Conservation (phyloP, 1,284 basidiomycete species). For the Fomitiporia mediterranea region DNA sequence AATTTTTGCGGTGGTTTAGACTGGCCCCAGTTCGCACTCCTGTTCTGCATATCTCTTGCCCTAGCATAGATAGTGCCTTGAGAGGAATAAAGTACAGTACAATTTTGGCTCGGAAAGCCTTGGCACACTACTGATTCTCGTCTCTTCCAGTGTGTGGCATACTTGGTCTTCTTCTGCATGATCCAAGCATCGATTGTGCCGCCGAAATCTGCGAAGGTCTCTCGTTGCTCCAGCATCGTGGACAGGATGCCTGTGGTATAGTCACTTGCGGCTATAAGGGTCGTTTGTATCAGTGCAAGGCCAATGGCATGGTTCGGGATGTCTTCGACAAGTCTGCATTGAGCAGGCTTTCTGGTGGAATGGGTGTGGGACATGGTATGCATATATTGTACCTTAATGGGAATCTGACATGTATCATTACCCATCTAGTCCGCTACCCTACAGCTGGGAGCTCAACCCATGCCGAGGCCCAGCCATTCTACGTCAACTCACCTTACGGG, state of each 20-base stretch:
- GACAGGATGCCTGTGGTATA: constrained; percentile 98
- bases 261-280: constrained; percentile 96
- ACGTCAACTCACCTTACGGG: constrained; percentile 98
- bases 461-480: constrained; percentile 99
- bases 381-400: constrained; percentile 25
- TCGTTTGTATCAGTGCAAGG: constrained; percentile 97
- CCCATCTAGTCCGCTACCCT: constrained; percentile 82
- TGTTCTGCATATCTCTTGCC: too few species aligned
- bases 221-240: constrained; percentile 88
- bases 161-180: constrained; percentile 79
- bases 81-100: too few species aligned
- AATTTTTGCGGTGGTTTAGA: too few species aligned
- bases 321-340: constrained; percentile 87
- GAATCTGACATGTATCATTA: constrained; percentile 3
- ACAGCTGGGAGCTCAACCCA: constrained; percentile 97
- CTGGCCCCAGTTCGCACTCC: too few species aligned
- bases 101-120: not conserved
- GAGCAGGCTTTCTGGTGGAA: constrained; percentile 79
- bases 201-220: constrained; percentile 88
- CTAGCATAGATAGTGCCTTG: too few species aligned
- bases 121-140: not conserved
- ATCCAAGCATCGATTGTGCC: constrained; percentile 72
- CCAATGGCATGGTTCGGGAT: constrained; percentile 99
- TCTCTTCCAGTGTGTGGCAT: constrained; percentile 78
- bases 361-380: constrained; percentile 97